Evolutionary conservation across 768 basidiomycete species (phyloP), one percentile per base, ranked within the genome.

Genomic region (Rhodotorula taiwanensis): DNA sequence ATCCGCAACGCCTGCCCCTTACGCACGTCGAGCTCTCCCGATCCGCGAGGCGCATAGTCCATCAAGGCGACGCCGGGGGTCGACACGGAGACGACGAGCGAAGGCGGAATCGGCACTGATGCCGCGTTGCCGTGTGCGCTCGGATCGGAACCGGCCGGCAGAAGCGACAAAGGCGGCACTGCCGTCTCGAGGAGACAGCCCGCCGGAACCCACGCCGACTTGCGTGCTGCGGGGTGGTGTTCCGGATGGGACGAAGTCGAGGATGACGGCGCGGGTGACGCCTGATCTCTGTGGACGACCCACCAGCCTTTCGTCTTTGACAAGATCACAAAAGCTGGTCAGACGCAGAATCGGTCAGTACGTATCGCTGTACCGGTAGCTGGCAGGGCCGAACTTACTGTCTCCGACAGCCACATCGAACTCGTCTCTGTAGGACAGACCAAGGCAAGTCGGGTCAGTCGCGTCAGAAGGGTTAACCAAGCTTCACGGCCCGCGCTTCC

Each of bases 191-290:
- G 82, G 20, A 99, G 80, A 75, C 94, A 99, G 39, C 94, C 94
- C 8, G 94, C 93, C 44, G 94, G 94, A 5, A 99, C 93, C 94
- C 94, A 98, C 58, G 92, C 91, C 72, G 92, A 90, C 74, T 87
- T 87, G 47, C 81, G 79, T 31, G 84, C 80, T 66, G 91, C 89
- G 21, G 84, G 44, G 1, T 44, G 51, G 30, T 51, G 52, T 8
- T 59, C 63, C 1, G 84, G 84, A 15, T 89, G 86, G 5, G 92
- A 89, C 2, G 91, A 89, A 1, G 89, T 84, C 54, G 84, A 87
- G 8, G 63, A 59, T 7, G 63, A 55, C 15, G 49, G 42, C 1
- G 52, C 33, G 5, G 21, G 87, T 87, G 84, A 76, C 15, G 91
- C 89, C 5, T 85, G 81, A 76, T 99, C 95, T 39, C 88, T 85